Conservation (phyloP, 2,329 filamentous ascomycete species). For the Pseudocercospora cruenta region DNA sequence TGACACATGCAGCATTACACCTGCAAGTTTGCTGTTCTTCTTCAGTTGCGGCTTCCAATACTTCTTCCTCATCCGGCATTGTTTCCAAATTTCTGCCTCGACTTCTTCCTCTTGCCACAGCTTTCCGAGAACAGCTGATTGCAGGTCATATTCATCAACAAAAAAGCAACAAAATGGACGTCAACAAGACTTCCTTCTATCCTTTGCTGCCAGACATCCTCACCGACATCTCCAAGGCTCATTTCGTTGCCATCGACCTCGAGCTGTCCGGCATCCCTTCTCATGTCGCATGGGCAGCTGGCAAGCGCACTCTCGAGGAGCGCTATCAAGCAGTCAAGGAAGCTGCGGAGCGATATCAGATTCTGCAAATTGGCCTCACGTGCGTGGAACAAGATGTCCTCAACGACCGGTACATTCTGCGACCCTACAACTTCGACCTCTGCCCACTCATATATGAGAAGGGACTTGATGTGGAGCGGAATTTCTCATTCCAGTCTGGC, state of each 20-base stretch:
- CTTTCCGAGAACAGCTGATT: slow-evolving; percentile 19
- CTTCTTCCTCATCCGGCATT: slow-evolving; percentile 19
- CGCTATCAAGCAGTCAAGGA: slow-evolving; percentile 64
- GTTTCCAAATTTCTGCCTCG: slow-evolving; percentile 23
- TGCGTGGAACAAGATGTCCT: slow-evolving; percentile 61
- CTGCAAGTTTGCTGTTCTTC: slow-evolving; percentile 28
- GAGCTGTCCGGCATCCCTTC: slow-evolving; percentile 67
- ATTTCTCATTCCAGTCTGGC: slow-evolving; percentile 61
- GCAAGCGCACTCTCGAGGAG: slow-evolving; percentile 59
- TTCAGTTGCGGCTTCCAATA: slow-evolving; percentile 24
- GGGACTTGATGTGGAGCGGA: slow-evolving; percentile 62
- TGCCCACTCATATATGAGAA: slow-evolving; percentile 58
- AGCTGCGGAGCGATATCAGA: slow-evolving; percentile 65
- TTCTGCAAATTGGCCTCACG: slow-evolving; percentile 69
- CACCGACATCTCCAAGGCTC: slow-evolving; percentile 59
- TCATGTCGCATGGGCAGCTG: slow-evolving; percentile 41
- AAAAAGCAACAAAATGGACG: slow-evolving; percentile 55
- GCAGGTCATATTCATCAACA: slow-evolving; percentile 14
- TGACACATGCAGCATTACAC: slow-evolving; percentile 14
- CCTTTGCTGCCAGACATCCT: slow-evolving; percentile 59
- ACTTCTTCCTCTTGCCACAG: slow-evolving; percentile 26
- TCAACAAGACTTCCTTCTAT: slow-evolving; percentile 56
- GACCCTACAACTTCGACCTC: slow-evolving; percentile 68
- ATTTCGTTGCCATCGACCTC: slow-evolving; percentile 67
- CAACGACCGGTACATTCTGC: slow-evolving; percentile 60